A percentile compares a stretch with the other conserved stretches of the same genome.
phyloP scores from a whole-genome alignment of 2,329 filamentous ascomycete species.

The Alternaria arbusti region DNA sequence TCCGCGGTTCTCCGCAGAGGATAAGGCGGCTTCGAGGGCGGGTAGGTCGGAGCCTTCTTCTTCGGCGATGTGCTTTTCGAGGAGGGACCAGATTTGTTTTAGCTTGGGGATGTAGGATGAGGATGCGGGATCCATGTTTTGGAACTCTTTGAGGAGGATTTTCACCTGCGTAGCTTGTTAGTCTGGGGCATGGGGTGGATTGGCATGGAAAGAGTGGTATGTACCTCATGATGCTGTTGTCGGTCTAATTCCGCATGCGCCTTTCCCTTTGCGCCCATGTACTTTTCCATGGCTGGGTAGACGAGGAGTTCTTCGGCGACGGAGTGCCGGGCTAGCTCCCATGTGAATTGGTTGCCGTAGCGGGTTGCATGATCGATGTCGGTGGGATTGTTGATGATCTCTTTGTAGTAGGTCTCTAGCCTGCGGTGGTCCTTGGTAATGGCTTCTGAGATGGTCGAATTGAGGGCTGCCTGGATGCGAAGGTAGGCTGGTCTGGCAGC shows the following conservation, averaged over 20 bases:
- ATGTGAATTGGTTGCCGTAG: slow-evolving; percentile 60
- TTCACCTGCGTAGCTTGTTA: slow-evolving; percentile 31
- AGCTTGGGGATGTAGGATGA: slow-evolving; percentile 33
- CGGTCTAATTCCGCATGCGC: slow-evolving; percentile 42
- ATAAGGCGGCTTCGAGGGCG: slow-evolving; percentile 32
- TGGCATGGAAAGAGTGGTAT: background rate
- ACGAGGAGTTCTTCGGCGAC: slow-evolving; percentile 58
- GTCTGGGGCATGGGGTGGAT: background rate
- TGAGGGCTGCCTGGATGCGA: slow-evolving; percentile 1
- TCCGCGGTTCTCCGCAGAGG: slow-evolving; percentile 15
- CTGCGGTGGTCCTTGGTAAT: slow-evolving; percentile 53
- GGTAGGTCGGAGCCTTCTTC: slow-evolving; percentile 43
- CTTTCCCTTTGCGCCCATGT: slow-evolving; percentile 39
- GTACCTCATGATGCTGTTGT: slow-evolving; percentile 42
- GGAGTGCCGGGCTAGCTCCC: slow-evolving; percentile 60
- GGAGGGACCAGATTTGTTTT: slow-evolving; percentile 27
- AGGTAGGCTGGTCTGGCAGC: slow-evolving; percentile 3
- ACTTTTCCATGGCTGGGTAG: slow-evolving; percentile 48
- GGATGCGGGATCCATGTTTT: slow-evolving; percentile 33
- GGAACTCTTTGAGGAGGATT: slow-evolving; percentile 38
- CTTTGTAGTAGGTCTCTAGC: slow-evolving; percentile 53
- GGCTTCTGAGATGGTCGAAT: slow-evolving; percentile 13
- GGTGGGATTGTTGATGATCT: slow-evolving; percentile 45
- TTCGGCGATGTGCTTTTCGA: slow-evolving; percentile 40
- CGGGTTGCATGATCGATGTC: slow-evolving; percentile 53